These are phyloP conservation scores for Komagataella pastoris DNA, from an alignment of 805 yeast genomes.

Conservation along the genomic window DNA sequence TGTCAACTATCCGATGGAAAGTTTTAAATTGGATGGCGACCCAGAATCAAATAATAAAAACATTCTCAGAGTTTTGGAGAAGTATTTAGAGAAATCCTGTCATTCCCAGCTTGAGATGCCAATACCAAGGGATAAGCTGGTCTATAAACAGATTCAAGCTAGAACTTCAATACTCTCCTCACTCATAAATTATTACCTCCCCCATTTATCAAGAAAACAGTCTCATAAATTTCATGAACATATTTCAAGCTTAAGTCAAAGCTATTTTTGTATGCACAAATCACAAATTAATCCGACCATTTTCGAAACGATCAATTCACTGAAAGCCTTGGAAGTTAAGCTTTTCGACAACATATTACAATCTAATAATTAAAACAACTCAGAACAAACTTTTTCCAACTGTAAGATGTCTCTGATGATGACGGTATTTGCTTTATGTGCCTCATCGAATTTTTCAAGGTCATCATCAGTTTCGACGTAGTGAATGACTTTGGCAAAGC, in stretches of 20 bases:
- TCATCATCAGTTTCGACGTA: slow-evolving; percentile 61
- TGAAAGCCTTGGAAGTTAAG: background rate
- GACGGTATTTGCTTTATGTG: slow-evolving; percentile 26
- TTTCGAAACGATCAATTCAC: background rate
- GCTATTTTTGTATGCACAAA: background rate
- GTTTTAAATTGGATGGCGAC: background rate
- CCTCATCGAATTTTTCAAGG: slow-evolving; percentile 17
- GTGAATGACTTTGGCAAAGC: slow-evolving; percentile 63
- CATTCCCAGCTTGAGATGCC: background rate
- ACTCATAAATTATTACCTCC: background rate
- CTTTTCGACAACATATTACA: background rate
- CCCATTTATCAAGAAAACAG: background rate
- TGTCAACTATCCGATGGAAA: background rate
- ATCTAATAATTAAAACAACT: slow-evolving; percentile 23
- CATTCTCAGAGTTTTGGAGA: background rate
- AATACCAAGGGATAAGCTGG: background rate
- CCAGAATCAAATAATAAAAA: background rate
- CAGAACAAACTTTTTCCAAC: slow-evolving; percentile 34
- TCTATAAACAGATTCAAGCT: background rate
- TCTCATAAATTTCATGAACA: background rate
- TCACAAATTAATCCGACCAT: background rate
- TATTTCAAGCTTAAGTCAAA: background rate
- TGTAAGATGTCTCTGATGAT: slow-evolving; percentile 48
- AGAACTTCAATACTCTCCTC: background rate
- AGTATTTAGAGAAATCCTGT: background rate